These are phyloP conservation scores for Hortaea werneckii DNA, from an alignment of 2,329 filamentous ascomycete genomes.

Conservation along the genomic window DNA sequence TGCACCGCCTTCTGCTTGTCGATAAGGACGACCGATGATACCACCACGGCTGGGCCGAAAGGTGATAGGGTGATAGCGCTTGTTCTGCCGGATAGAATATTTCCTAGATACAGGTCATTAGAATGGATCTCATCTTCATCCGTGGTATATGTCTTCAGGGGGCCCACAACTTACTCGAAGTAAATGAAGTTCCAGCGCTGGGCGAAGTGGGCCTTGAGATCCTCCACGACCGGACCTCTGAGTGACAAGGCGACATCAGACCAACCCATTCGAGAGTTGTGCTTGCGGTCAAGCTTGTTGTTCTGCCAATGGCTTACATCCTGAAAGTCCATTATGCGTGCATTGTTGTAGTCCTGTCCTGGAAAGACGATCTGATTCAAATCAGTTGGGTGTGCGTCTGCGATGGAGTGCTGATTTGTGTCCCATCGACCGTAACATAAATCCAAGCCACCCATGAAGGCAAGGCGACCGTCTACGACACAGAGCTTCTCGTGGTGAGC, in stretches of 20 bases:
- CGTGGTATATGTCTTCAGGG: background rate
- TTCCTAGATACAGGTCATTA: slow-evolving; percentile 37
- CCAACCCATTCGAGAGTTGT: slow-evolving; percentile 81
- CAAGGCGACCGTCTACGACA: slow-evolving; percentile 64
- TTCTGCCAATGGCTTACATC: slow-evolving; percentile 73
- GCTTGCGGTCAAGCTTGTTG: slow-evolving; percentile 68
- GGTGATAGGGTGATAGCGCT: slow-evolving; percentile 35
- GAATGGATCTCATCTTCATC: no score
- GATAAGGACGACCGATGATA: slow-evolving; percentile 25
- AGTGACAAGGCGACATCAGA: slow-evolving; percentile 74
- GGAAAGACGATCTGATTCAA: slow-evolving; percentile 69
- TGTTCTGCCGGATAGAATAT: slow-evolving; percentile 51
- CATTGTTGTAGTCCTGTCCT: slow-evolving; percentile 90
- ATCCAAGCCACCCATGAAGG: slow-evolving; percentile 88
- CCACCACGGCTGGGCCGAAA: slow-evolving; percentile 26
- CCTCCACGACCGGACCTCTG: slow-evolving; percentile 62
- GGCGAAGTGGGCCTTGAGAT: slow-evolving; percentile 66
- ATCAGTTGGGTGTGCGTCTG: slow-evolving; percentile 72
- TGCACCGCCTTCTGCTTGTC: slow-evolving; percentile 14
- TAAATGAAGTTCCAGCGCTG: slow-evolving; percentile 92
- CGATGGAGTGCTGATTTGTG: slow-evolving; percentile 69
- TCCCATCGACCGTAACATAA: slow-evolving; percentile 83
- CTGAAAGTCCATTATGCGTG: slow-evolving; percentile 68
- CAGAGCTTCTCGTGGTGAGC: slow-evolving; percentile 81
- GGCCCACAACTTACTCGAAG: slow-evolving; percentile 34